Base-by-base conservation (phyloP, 331 rosid species). In the Telfairia occidentalis region DNA sequence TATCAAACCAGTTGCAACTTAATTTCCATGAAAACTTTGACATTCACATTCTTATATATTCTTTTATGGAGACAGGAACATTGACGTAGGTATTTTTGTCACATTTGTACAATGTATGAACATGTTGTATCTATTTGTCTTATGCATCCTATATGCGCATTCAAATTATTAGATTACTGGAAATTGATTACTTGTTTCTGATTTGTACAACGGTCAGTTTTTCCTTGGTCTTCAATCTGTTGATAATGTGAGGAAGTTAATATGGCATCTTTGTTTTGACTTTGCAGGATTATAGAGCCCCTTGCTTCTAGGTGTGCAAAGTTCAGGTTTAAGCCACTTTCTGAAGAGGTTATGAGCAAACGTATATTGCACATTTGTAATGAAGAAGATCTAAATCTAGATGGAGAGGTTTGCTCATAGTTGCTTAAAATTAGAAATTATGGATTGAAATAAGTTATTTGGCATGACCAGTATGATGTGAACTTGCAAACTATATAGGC, bases 281-380 rank as follows among this genome's bases (percentile, higher is more conserved):
- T 10, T 0, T 76, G 82, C 79, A 95, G 97, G 92, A 95, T 95
- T 79, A 92, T 92, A 69, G 99, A 95, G 79, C 97, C 99, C 76
- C 99, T 92, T 82, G 97, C 99, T 78, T 95, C 97, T 13, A 92
- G 93, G 83, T 92, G 97, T 87, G 96, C 97, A 38, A 95, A 95
- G 83, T 92, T 92, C 83, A 92, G 99, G 89, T 95, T 95, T 89
- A 95, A 95, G 86, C 97, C 90, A 16, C 83, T 95, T 73, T 84
- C 99, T 43, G 92, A 88, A 83, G 97, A 88, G 38, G 88, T 95
- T 72, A 87, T 91, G 98, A 86, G 82, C 78, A 85, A 38, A 73
- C 87, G 97, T 43, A 77, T 95, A 86, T 30, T 60, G 80, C 85
- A 88, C 84, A 95, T 95, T 61, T 80, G 90, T 83, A 83, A 87